These are phyloP conservation scores for Boletus rubescentipes DNA, from an alignment of 768 basidiomycete species.

Conservation along the genomic window DNA sequence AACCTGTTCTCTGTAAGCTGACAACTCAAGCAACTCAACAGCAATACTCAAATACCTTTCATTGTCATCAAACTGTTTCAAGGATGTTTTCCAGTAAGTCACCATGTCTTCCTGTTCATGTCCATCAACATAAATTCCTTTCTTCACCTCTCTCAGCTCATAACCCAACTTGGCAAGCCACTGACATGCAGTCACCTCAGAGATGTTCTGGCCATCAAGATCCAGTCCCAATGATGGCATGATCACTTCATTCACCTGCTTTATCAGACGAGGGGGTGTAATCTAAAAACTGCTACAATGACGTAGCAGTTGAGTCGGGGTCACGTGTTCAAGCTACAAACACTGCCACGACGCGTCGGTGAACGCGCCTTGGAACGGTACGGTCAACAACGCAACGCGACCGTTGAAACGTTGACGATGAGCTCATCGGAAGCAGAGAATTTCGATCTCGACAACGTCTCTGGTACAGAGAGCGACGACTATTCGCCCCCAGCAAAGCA, in stretches of 20 bases:
- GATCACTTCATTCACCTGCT: background rate
- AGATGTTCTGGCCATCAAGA: background rate
- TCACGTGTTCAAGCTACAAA: constrained; percentile 19
- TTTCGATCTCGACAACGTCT: constrained; percentile 58
- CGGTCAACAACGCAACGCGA: constrained; percentile 12
- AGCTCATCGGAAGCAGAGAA: constrained; percentile 74
- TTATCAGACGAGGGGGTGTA: background rate
- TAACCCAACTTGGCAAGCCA: constrained; percentile 35
- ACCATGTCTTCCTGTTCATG: constrained; percentile 27
- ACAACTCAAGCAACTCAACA: too few relatives aligned
- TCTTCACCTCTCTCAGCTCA: constrained; percentile 22
- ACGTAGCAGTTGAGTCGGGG: too few relatives aligned
- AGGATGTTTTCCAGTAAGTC: constrained; percentile 2
- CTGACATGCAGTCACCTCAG: constrained; percentile 22
- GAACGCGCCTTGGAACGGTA: constrained; percentile 6
- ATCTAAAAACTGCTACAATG: constrained; percentile 9
- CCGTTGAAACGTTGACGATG: constrained; percentile 42
- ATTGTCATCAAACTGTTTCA: background rate
- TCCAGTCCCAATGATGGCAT: background rate
- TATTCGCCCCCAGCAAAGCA: constrained; percentile 64
- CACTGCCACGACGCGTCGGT: too few relatives aligned
- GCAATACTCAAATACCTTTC: background rate
- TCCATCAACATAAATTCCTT: constrained; percentile 29
- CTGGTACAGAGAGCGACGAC: constrained; percentile 64
- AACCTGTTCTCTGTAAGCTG: too few relatives aligned